phyloP scores from a whole-genome alignment of 2,329 filamentous ascomycete species.

The Fusarium nygamai region DNA sequence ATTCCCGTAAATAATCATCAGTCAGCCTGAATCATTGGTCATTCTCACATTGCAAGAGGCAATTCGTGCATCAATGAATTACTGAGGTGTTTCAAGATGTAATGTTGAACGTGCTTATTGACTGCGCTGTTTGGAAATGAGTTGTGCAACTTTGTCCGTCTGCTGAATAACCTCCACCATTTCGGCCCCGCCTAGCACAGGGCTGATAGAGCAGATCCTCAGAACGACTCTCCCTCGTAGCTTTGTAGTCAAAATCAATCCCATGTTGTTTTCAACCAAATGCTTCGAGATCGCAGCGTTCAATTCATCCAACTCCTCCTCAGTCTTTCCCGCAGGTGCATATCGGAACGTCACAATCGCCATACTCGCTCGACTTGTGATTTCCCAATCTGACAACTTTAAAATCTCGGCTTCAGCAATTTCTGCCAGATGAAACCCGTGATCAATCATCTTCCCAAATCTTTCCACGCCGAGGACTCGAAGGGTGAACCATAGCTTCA shows the following conservation, averaged over 20 bases:
- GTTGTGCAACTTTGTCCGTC: not conserved
- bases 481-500: constrained; percentile 14
- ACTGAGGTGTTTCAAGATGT: not conserved
- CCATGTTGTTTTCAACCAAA: not conserved
- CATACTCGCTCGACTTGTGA: constrained; percentile 14
- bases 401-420: not conserved
- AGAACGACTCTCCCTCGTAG: not conserved
- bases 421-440: constrained; percentile 2
- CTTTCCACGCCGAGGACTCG: constrained; percentile 6
- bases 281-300: not conserved
- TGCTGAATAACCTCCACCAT: not conserved
- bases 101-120: not conserved
- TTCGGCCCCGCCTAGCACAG: not conserved
- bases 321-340: not conserved
- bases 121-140: not conserved
- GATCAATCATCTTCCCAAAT: not conserved
- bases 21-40: not conserved
- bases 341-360: constrained; percentile 19
- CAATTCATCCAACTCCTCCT: not conserved
- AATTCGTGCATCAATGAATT: not conserved
- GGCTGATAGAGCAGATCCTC: constrained; percentile 11
- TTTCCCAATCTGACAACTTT: not conserved
- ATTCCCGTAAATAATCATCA: not conserved
- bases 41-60: not conserved
- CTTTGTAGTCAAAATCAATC: constrained; percentile 7